phyloP scores from a whole-genome alignment of 805 yeast species.

The Schwanniomyces yamadae region DNA sequence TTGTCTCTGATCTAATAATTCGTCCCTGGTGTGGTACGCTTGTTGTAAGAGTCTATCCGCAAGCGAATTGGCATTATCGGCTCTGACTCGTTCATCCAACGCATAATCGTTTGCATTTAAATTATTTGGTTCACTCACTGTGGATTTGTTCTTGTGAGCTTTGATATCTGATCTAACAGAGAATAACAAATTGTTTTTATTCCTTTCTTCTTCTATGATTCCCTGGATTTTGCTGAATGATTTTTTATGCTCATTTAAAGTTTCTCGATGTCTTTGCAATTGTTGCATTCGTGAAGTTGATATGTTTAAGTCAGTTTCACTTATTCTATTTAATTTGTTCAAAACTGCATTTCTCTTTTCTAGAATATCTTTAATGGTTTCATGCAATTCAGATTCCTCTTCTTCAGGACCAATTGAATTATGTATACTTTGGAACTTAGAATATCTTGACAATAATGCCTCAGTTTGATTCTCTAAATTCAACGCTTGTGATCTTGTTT shows the following conservation, averaged over 20 bases:
- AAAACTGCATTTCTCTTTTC: conserved; percentile 52
- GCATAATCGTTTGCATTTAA: conserved; percentile 67
- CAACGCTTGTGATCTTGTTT: conserved; percentile 66
- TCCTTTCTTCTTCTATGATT: conserved; percentile 69
- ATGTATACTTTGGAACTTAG: conserved; percentile 26
- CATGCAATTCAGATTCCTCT: conserved; percentile 23
- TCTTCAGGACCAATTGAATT: conserved; percentile 20
- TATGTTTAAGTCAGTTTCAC: conserved; percentile 55
- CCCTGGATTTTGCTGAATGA: conserved; percentile 60
- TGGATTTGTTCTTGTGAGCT: conserved; percentile 51
- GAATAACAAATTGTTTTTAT: conserved; percentile 68
- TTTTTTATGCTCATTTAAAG: conserved; percentile 64
- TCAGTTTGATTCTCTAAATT: conserved; percentile 74
- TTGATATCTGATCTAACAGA: conserved; percentile 80
- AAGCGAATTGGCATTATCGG: conserved; percentile 67
- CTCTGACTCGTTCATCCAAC: conserved; percentile 71
- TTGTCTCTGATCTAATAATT: conserved; percentile 69
- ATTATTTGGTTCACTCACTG: conserved; percentile 9
- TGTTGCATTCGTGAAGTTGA: conserved; percentile 79
- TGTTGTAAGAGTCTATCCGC: conserved; percentile 80
- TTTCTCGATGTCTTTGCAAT: conserved; percentile 76
- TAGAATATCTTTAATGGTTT: conserved; percentile 24
- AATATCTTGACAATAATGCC: conserved; percentile 42
- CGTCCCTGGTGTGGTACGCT: conserved; percentile 89
- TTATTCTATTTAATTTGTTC: conserved; percentile 48